A percentile compares a stretch with the other conserved stretches of the same genome.
phyloP scores from a whole-genome alignment of 2,329 filamentous ascomycete genomes.

The Exutisphaerella laricina region DNA sequence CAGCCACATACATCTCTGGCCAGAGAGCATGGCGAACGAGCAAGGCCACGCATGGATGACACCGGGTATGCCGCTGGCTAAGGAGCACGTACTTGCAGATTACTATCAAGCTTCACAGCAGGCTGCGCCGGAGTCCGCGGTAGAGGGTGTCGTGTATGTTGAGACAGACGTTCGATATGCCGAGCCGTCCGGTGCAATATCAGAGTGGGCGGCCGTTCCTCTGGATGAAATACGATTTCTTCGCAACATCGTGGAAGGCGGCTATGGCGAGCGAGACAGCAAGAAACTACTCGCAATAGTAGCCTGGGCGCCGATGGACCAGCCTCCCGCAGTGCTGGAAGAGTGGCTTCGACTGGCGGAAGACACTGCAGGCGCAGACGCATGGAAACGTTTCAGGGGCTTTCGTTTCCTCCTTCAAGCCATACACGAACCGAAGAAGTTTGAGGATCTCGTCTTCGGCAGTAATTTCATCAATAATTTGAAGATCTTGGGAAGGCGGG shows the following conservation, averaged over 20 bases:
- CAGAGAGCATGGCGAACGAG: slow-evolving; percentile 55
- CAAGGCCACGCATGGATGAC: slow-evolving; percentile 65
- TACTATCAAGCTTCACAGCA: slow-evolving; percentile 27
- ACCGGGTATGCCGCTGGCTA: slow-evolving; percentile 53
- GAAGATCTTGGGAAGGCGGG: slow-evolving; percentile 51
- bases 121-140: slow-evolving; percentile 35
- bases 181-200: slow-evolving; percentile 20
- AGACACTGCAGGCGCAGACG: slow-evolving; percentile 53
- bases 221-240: slow-evolving; percentile 68
- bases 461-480: slow-evolving; percentile 46
- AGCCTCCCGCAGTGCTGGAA: slow-evolving; percentile 54
- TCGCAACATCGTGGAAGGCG: slow-evolving; percentile 58
- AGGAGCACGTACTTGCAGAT: slow-evolving; percentile 51
- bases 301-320: slow-evolving; percentile 78
- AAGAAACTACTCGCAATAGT: slow-evolving; percentile 63
- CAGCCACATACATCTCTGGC: slow-evolving; percentile 87
- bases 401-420: slow-evolving; percentile 75
- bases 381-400: slow-evolving; percentile 66
- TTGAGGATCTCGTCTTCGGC: slow-evolving; percentile 34
- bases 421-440: slow-evolving; percentile 33
- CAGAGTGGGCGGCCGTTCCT: slow-evolving; percentile 59
- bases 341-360: slow-evolving; percentile 60
- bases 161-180: slow-evolving; percentile 65
- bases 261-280: slow-evolving; percentile 40
- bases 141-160: slow-evolving; percentile 69